Percentiles rank a stretch among this genome's conserved stretches.
Conservation (phyloP, 768 basidiomycete genomes). For the Heimioporus sp. region DNA sequence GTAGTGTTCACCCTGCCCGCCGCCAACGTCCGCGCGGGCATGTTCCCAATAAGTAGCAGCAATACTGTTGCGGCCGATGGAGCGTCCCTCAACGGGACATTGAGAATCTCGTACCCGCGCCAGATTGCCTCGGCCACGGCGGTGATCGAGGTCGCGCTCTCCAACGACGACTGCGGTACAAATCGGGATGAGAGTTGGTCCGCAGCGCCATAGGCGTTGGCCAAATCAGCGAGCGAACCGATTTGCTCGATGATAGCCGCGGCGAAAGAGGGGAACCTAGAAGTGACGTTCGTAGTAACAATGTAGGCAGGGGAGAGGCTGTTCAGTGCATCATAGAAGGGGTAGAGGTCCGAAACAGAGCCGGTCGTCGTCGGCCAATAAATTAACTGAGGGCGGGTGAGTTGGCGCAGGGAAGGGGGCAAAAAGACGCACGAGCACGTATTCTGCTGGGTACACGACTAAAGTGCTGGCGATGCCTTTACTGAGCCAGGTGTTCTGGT, state of each 20-base stretch:
- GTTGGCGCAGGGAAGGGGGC: constrained; percentile 3
- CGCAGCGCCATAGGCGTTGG: constrained; percentile 12
- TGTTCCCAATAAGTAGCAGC: constrained; percentile 1
- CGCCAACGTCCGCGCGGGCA: constrained; percentile 5
- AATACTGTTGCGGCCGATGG: neutral
- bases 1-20: constrained; percentile 8
- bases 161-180: constrained; percentile 10
- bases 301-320: too few relatives aligned
- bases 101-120: constrained; percentile 9
- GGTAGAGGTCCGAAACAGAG: too few relatives aligned
- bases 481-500: constrained; percentile 10
- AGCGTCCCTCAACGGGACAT: neutral
- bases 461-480: constrained; percentile 4
- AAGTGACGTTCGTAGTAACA: too few relatives aligned
- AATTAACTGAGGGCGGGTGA: neutral
- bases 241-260: constrained; percentile 3
- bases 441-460: too few relatives aligned
- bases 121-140: constrained; percentile 16
- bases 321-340: too few relatives aligned
- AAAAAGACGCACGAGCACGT: too few relatives aligned
- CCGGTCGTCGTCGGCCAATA: too few relatives aligned
- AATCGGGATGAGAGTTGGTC: constrained; percentile 11
- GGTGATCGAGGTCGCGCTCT: neutral
- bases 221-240: constrained; percentile 10
- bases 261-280: constrained; percentile 14